Base-by-base conservation (phyloP, 176 grass and related monocot species). In the Avena insularis region DNA sequence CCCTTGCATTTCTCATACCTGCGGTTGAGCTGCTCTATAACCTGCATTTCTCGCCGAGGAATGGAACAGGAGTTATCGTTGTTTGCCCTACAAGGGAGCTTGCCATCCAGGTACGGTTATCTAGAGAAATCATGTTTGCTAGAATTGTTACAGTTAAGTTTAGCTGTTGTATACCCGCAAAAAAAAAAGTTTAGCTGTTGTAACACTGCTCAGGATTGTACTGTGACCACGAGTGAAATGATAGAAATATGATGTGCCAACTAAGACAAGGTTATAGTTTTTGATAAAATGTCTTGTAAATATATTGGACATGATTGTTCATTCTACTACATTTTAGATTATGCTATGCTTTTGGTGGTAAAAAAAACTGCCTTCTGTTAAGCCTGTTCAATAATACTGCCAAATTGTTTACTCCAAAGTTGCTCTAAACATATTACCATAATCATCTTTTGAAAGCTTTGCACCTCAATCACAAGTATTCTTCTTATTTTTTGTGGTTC, bases 51-150 rank as follows among this genome's bases (percentile, higher is more conserved):
- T 86, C 79, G 0, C 25, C 94, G 0, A 91, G 91, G 82, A 96
- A 93, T 48, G 94, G 92, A 13, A 90, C 94, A 77, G 94, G 94
- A 75, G 87, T 94, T 29, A 87, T 94, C 1, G 84, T 94, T 5
- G 81, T 96, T 87, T 96, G 94, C 86, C 94, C 94, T 21, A 93
- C 94, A 59, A 66, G 94, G 50, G 92, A 94, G 71, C 88, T 96
- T 88, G 94, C 94, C 50, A 92, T 96, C 75, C 86, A 96, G 87
- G 93, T 93, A 89, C 29, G 5, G 6, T 81, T 86, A 60, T 20
- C 16, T 25, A 12, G 61, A 77, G 17, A 62, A 21, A 78, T 53
- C 43, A 16, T n/a, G 43, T 1, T 71, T 31, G 68, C 33, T 27
- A 79, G 5, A 40, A 61, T 56, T 20, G 46, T 43, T 81, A 9